Evolutionary conservation across 192 early-diverging fungal genomes (phyloP), one percentile per base, ranked within the genome.

Genomic region (Linnemannia elongata): DNA sequence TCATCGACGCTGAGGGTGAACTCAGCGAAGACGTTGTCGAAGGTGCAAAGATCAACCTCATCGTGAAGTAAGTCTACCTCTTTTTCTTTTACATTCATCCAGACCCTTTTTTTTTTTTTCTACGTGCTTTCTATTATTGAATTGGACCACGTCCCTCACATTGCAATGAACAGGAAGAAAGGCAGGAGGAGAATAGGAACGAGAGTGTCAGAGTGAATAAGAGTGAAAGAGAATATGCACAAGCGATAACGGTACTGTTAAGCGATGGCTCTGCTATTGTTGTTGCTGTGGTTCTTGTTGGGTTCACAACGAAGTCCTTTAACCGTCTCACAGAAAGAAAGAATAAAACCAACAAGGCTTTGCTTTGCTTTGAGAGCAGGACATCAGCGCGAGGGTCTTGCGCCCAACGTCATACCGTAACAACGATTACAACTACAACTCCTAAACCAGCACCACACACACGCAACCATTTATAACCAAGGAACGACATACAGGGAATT

Each of bases 1-100:
- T 68, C 6, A 89, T 93, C 49, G 88, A 92, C 22, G 90, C 88
- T 27, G 82, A 77, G 41, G 92, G 91, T 17, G 73, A 38, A n/a
- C 83, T 93, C 24, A 78, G 73, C 0, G 83, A 88, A 60, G 45
- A 33, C 6, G 90, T 93, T 35, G 83, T 68, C 8, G 35, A 92
- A 2, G 92, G 92, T 39, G 87, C 91, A 17, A 78, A 44, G 20
- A 83, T 91, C 66, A 70, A 88, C 36, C 15, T 93, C n/a, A 57
- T 79, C 20, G 91, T 92, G 66, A 93, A 93, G 79, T 81, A 86
- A 80, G 83, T 79, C 57, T 36, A n/a, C 8, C 52, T 10, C 41
- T n/a, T 73, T 36, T 33, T 3, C 10, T 22, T 77, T 27, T 42
- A 22, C 30, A 60, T 57, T 60, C 24, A 35, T 54, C 39, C 33